Percentiles rank a stretch among this genome's conserved stretches.
Conservation (phyloP, 805 yeast genomes). For the Metschnikowia corniflorae region DNA sequence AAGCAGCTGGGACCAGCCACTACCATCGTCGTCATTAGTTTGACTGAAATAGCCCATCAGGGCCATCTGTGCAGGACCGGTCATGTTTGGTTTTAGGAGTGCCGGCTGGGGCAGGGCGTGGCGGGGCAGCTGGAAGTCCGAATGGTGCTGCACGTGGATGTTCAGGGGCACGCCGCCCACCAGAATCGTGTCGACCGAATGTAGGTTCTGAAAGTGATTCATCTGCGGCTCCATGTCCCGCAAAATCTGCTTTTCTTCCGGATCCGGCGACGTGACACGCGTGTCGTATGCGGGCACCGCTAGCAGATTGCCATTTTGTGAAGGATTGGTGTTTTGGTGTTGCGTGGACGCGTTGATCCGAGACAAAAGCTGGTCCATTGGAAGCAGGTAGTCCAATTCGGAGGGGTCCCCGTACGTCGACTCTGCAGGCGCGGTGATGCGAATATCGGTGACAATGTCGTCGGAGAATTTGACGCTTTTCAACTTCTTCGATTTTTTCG, state of each 20-base stretch:
- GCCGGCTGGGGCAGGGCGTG: constrained; percentile 16
- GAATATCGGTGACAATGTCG: constrained; percentile 49
- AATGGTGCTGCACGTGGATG: constrained; percentile 34
- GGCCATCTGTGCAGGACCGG: constrained; percentile 45
- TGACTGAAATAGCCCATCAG: constrained; percentile 22
- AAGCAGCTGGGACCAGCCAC: constrained; percentile 6
- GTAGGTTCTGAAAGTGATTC: constrained; percentile 65
- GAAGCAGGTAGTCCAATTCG: constrained; percentile 56
- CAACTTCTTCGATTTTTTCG: constrained; percentile 39
- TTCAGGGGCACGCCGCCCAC: constrained; percentile 66
- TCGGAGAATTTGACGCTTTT: constrained; percentile 75
- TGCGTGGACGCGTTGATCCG: constrained; percentile 29
- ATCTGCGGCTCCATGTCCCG: constrained; percentile 73
- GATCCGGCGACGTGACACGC: constrained; percentile 31
- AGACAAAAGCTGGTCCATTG: constrained; percentile 70
- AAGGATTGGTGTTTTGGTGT: not conserved
- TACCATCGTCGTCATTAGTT: not conserved
- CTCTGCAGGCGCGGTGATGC: constrained; percentile 18
- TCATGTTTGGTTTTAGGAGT: constrained; percentile 41
- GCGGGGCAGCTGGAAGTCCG: constrained; percentile 13
- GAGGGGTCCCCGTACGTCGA: constrained; percentile 20
- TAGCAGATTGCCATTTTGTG: not conserved
- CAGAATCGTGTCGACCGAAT: constrained; percentile 70
- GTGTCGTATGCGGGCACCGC: constrained; percentile 11
- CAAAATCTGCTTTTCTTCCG: constrained; percentile 67